Base-by-base conservation (phyloP, 75 land plant genomes). In the Chamaecyparis obtusa region DNA sequence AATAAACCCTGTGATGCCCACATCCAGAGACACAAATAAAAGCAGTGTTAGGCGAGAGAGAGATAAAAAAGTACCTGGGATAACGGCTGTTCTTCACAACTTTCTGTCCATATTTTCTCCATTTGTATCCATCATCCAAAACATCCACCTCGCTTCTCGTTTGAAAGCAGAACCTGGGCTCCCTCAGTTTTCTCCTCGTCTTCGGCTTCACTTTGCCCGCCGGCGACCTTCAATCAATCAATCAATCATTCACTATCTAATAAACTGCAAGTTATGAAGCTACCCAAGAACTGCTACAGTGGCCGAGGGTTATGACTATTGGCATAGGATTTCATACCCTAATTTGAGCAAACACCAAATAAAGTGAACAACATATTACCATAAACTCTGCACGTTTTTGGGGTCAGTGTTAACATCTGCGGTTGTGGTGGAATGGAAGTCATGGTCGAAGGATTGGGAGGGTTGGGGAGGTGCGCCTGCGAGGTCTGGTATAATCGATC, bases 61-160 rank as follows among this genome's bases (percentile, higher is more conserved):
- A 51, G 13, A 51, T 10, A 49, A 51, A 51, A 51, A 14, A 41
- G 39, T 87, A 91, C 92, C 92, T 91, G 46, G 92, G 92, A 90
- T 91, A 92, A 46, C 85, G 89, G 84, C 92, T 91, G 87, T 91
- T 91, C 67, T 91, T 91, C 2, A 88, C 89, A 41, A 86, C 75
- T 83, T 90, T 91, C 76, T 91, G 92, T 27, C 92, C 92, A 88
- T 91, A 91, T 82, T 91, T 91, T 64, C 92, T 91, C 92, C 92
- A 91, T 56, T 87, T 87, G 85, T 90, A 91, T 8, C 92, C 92
- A 71, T 91, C 92, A 74, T 91, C 92, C 21, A 90, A 39, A n/a
- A 91, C 88, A 85, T 91, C 92, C 14, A 91, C 89, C n/a, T 91
- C 92, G 44, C 89, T 90, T 54, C 92, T 86, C 0, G 91, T 89